phyloP scores from a whole-genome alignment of 108 stramenopile species.

The Discostella pseudostelligera region DNA sequence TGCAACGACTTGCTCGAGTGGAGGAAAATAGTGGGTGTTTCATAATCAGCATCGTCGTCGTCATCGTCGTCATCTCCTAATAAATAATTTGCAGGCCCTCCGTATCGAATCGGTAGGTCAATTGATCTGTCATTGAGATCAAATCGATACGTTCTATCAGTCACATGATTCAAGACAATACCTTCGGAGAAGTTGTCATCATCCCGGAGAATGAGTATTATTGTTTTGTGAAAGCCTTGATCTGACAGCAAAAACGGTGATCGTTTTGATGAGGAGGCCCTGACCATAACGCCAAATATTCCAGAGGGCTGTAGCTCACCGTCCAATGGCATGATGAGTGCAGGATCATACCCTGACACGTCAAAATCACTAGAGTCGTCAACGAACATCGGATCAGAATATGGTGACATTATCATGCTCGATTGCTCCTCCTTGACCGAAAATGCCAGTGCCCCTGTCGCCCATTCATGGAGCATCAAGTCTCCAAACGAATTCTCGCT shows the following conservation, averaged over 20 bases:
- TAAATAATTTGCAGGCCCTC: conserved; percentile 42
- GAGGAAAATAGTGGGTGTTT: conserved; percentile 40
- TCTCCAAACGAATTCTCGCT: conserved; percentile 43
- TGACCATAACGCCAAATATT: conserved; percentile 51
- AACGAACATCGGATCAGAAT: neutral
- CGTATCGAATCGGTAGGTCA: conserved; percentile 53
- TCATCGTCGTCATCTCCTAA: conserved; percentile 25
- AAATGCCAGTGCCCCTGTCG: conserved; percentile 32
- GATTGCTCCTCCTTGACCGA: conserved; percentile 13
- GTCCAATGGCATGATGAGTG: conserved; percentile 23
- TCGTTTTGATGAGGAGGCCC: conserved; percentile 55
- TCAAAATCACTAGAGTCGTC: conserved; percentile 25
- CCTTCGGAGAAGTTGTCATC: conserved; percentile 54
- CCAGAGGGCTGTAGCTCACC: neutral
- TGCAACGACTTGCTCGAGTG: conserved; percentile 39
- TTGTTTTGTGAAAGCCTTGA: conserved; percentile 65
- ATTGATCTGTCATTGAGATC: conserved; percentile 20
- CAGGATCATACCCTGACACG: conserved; percentile 34
- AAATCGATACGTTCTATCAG: conserved; percentile 30
- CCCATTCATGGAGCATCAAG: conserved; percentile 45
- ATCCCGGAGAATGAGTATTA: conserved; percentile 56
- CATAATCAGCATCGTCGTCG: conserved; percentile 15
- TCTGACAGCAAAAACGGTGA: conserved; percentile 57
- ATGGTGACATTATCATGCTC: conserved; percentile 24
- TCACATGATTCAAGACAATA: conserved; percentile 53